phyloP scores from a whole-genome alignment of 129 eudicot genomes.

The Flaveria robusta region DNA sequence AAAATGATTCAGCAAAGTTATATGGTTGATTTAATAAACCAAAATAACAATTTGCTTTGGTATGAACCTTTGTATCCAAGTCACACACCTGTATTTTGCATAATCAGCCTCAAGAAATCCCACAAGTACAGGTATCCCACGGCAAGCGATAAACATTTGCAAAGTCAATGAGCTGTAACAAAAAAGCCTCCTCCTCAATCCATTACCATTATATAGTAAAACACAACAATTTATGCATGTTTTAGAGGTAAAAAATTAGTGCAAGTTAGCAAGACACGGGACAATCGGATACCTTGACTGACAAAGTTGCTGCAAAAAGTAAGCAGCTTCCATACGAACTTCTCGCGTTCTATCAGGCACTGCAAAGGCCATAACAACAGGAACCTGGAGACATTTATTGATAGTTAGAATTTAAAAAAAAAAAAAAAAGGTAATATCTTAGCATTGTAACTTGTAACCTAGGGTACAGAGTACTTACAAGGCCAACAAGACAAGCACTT shows the following conservation, averaged over 20 bases:
- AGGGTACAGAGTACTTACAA: conserved; percentile 57
- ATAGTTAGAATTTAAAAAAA: conserved; percentile 4
- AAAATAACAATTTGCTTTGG: background rate
- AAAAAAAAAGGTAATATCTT: background rate
- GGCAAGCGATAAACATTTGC: conserved; percentile 98
- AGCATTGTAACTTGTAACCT: conserved; percentile 18
- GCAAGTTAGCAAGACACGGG: background rate
- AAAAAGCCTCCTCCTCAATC: conserved; percentile 26
- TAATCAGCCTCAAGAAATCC: conserved; percentile 99
- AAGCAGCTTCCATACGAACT: conserved; percentile 97
- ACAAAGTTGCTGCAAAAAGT: conserved; percentile 92
- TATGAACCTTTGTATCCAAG: conserved; percentile 13
- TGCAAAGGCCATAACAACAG: conserved; percentile 88
- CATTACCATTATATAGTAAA: conserved; percentile 11
- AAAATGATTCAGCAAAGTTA: conserved; percentile 8
- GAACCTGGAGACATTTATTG: conserved; percentile 54
- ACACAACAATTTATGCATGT: conserved; percentile 8
- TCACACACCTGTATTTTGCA: conserved; percentile 84
- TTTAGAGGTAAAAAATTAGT: background rate
- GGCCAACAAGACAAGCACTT: conserved; percentile 97
- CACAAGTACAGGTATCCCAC: conserved; percentile 93
- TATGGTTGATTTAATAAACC: background rate
- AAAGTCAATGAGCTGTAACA: conserved; percentile 79
- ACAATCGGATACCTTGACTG: conserved; percentile 69
- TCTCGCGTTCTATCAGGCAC: conserved; percentile 90